These are phyloP conservation scores for Sporothrix variecibatus DNA, from an alignment of 2,329 filamentous ascomycete genomes.

Conservation along the genomic window DNA sequence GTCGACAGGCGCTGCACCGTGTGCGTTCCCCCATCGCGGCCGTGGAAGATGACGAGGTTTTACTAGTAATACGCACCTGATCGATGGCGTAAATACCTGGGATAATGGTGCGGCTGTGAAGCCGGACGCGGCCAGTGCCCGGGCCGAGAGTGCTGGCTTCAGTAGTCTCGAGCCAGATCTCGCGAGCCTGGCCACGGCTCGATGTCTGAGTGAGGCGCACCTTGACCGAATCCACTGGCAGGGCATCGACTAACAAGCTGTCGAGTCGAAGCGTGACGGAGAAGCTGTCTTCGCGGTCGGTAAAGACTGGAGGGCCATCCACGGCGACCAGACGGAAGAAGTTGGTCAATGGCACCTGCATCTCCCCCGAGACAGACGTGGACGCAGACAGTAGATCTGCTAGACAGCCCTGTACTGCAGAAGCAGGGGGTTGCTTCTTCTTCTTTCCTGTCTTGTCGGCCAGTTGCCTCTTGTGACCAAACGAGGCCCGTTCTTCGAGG, in stretches of 20 bases:
- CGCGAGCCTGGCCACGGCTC: conserved; percentile 57
- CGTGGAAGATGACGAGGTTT: conserved; percentile 67
- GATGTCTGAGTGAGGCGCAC: conserved; percentile 62
- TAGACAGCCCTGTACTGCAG: conserved; percentile 51
- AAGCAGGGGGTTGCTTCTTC: conserved; percentile 29
- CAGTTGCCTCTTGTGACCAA: conserved; percentile 33
- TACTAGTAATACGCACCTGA: conserved; percentile 64
- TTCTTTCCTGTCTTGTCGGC: background rate
- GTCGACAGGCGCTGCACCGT: background rate
- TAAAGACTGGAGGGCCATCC: conserved; percentile 68
- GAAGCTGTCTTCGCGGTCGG: conserved; percentile 73
- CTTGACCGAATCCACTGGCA: conserved; percentile 66
- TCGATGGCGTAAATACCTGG: conserved; percentile 76
- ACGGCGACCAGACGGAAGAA: conserved; percentile 74
- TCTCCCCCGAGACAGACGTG: conserved; percentile 54
- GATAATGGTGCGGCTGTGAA: conserved; percentile 61
- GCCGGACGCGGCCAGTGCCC: conserved; percentile 52
- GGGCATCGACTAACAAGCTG: conserved; percentile 70
- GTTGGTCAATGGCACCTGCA: conserved; percentile 67
- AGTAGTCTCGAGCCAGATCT: conserved; percentile 46
- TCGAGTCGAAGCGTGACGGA: conserved; percentile 66
- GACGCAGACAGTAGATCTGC: conserved; percentile 51
- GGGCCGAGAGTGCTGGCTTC: conserved; percentile 52
- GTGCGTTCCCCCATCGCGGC: conserved; percentile 48
- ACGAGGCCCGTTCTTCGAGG: conserved; percentile 43